A percentile compares a stretch with the other conserved stretches of the same genome.
Conservation (phyloP, 2,329 filamentous ascomycete species). For the Aotearoamyces nothofagi region DNA sequence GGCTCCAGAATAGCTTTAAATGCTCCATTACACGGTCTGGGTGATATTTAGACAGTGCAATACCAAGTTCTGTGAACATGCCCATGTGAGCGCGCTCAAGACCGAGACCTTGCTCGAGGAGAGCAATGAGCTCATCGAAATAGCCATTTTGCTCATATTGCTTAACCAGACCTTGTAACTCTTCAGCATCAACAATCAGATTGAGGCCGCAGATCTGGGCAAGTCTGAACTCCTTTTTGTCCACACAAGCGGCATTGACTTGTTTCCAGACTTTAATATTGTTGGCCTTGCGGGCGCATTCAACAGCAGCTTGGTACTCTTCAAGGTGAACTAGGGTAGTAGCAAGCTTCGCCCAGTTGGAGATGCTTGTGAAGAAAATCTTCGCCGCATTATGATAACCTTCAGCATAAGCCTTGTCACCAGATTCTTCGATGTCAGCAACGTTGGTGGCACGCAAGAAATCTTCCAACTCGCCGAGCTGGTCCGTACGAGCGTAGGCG, state of each 20-base stretch:
- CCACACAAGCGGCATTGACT: conserved; percentile 89
- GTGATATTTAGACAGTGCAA: conserved; percentile 87
- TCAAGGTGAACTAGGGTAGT: conserved; percentile 94
- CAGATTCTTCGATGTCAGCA: conserved; percentile 88
- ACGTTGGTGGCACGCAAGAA: conserved; percentile 90
- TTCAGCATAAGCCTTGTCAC: conserved; percentile 95
- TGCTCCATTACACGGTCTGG: conserved; percentile 97
- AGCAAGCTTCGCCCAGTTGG: conserved; percentile 98
- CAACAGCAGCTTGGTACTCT: conserved; percentile 94
- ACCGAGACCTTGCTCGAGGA: conserved; percentile 89
- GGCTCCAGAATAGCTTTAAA: conserved; percentile 93
- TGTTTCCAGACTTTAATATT: conserved; percentile 99
- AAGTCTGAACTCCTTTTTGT: conserved; percentile 97
- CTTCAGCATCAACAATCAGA: conserved; percentile 92
- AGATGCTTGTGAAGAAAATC: conserved; percentile 97
- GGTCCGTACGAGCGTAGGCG: conserved; percentile 80
- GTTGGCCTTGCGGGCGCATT: conserved; percentile 96
- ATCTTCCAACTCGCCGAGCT: conserved; percentile 86
- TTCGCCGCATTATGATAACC: conserved; percentile 92
- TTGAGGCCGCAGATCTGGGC: conserved; percentile 98
- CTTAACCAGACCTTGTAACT: conserved; percentile 81
- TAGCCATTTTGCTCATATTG: conserved; percentile 96
- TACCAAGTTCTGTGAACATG: conserved; percentile 88
- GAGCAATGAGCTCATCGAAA: conserved; percentile 91
- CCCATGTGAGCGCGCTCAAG: conserved; percentile 90